A percentile compares a stretch with the other conserved stretches of the same genome.
Conservation (phyloP, 1,139 yeast species). For the Saccharomyces hybrid region DNA sequence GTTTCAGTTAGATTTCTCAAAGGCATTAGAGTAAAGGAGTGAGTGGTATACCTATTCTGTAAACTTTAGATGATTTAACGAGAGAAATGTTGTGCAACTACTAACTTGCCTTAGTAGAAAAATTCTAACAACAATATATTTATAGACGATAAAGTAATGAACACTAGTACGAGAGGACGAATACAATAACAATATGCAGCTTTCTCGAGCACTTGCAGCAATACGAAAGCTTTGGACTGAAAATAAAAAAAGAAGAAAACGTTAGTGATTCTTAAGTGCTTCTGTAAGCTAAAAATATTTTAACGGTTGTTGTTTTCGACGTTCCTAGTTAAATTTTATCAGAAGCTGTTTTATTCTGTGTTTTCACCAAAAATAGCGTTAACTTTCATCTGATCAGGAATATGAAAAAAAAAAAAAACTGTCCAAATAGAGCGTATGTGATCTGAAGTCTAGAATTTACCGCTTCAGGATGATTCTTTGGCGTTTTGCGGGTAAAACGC, state of each 20-base stretch:
- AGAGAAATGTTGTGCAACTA: background rate
- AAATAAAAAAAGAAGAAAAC: background rate
- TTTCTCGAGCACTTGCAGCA: background rate
- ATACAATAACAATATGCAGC: background rate
- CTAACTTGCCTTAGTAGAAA: background rate
- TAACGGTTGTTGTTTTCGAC: background rate
- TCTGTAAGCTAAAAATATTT: background rate
- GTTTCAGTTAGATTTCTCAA: background rate
- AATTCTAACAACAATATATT: background rate
- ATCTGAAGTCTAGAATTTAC: background rate
- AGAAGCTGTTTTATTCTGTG: background rate
- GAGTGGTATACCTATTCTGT: background rate
- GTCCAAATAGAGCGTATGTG: background rate
- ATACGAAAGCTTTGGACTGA: background rate
- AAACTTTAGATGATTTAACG: background rate
- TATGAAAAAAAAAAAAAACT: background rate
- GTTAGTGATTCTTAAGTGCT: background rate
- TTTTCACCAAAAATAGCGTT: background rate
- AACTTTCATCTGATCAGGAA: background rate
- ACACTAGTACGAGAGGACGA: background rate
- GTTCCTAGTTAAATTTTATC: background rate
- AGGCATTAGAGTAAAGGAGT: background rate
- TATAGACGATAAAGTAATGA: background rate
- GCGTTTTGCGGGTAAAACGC: background rate
- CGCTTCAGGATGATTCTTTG: background rate